These are phyloP conservation scores for Cystobasidium slooffiae DNA, from an alignment of 1,284 basidiomycete genomes.

Conservation along the genomic window DNA sequence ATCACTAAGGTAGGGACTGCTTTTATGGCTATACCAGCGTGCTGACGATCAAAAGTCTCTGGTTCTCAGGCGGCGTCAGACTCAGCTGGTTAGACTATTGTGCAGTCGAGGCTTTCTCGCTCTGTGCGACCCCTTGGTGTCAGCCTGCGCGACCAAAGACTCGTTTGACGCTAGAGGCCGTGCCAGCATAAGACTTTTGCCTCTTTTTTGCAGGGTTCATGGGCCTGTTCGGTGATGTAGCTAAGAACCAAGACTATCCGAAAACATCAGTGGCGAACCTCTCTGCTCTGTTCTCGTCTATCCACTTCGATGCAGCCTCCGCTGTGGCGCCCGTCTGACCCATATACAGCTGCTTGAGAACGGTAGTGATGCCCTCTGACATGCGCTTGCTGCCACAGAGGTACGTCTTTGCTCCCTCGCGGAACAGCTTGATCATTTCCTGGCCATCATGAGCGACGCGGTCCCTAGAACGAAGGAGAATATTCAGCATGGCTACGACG, in stretches of 20 bases:
- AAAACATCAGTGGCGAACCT: constrained; percentile 6
- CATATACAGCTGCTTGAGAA: background rate
- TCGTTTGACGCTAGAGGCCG: too few relatives aligned
- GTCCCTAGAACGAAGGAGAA: background rate
- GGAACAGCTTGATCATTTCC: background rate
- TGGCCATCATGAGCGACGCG: background rate
- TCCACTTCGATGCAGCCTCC: background rate
- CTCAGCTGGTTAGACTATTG: too few relatives aligned
- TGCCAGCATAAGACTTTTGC: too few relatives aligned
- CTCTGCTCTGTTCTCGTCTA: background rate
- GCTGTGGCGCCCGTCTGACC: background rate
- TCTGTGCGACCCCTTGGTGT: too few relatives aligned
- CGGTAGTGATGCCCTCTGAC: background rate
- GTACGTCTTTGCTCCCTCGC: background rate
- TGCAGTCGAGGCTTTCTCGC: too few relatives aligned
- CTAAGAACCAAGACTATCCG: background rate
- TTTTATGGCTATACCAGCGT: too few relatives aligned
- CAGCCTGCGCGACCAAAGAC: too few relatives aligned
- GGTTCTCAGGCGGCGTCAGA: too few relatives aligned
- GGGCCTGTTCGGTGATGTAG: too few relatives aligned
- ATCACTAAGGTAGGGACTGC: background rate
- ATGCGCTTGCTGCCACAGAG: constrained; percentile 5
- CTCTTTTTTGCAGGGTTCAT: too few relatives aligned
- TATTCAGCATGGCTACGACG: background rate
- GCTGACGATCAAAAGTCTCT: too few relatives aligned